phyloP scores from a whole-genome alignment of 2,329 filamentous ascomycete species.

The Aspergillus candidus region DNA sequence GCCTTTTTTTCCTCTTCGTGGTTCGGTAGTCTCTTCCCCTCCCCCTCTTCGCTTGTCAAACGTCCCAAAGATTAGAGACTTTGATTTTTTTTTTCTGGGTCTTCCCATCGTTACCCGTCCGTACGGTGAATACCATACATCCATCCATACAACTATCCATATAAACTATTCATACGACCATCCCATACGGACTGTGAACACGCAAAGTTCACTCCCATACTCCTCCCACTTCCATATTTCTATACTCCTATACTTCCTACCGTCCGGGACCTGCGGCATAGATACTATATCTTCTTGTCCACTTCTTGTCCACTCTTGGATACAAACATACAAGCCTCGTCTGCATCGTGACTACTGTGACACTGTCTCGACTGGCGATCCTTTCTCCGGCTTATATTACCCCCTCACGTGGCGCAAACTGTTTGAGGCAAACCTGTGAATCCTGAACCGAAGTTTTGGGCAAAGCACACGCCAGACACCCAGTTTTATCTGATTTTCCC shows the following conservation, averaged over 20 bases:
- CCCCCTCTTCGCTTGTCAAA: constrained; percentile 4
- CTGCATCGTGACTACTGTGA: constrained; percentile 7
- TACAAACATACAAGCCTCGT: background rate
- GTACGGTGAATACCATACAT: background rate
- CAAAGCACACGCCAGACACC: constrained; percentile 5
- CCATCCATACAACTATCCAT: no score
- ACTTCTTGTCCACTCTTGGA: no score
- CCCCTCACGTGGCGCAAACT: constrained; percentile 16
- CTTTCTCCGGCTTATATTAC: constrained; percentile 1
- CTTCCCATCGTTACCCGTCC: background rate
- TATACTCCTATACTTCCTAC: no score
- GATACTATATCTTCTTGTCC: no score
- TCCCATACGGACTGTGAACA: no score
- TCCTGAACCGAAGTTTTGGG: background rate
- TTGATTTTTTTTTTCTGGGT: background rate
- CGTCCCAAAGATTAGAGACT: constrained; percentile 5
- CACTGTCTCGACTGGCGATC: constrained; percentile 9
- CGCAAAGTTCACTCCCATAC: no score
- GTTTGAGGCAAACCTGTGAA: constrained; percentile 4
- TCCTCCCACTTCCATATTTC: no score
- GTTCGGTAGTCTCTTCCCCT: constrained; percentile 7
- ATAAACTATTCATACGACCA: no score
- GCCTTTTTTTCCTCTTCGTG: constrained; percentile 12
- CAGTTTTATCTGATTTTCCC: constrained; percentile 2
- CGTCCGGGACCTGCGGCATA: no score